A percentile compares a stretch with the other conserved stretches of the same genome.
These are phyloP conservation scores for Thermomyces lanuginosus DNA, from an alignment of 2,329 filamentous ascomycete genomes.

Conservation along the genomic window DNA sequence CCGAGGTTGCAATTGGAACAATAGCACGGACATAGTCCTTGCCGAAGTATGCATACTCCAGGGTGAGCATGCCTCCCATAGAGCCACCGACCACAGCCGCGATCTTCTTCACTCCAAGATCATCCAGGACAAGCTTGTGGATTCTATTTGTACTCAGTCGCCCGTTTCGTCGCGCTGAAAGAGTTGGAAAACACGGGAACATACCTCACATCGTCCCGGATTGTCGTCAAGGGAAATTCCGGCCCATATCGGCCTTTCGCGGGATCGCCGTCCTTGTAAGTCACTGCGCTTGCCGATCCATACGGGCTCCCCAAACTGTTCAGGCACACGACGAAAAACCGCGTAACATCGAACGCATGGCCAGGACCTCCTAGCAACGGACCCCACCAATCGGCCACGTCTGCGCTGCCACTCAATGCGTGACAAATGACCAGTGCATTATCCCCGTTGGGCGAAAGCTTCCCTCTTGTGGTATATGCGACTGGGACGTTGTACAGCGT, in stretches of 20 bases:
- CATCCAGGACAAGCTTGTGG: constrained; percentile 39
- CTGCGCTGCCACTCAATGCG: constrained; percentile 38
- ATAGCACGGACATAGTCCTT: constrained; percentile 40
- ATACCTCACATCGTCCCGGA: constrained; percentile 87
- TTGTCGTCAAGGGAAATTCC: constrained; percentile 89
- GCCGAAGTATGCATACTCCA: constrained; percentile 55
- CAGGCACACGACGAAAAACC: constrained; percentile 38
- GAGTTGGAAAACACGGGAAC: no score
- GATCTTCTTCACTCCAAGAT: constrained; percentile 37
- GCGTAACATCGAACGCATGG: constrained; percentile 37
- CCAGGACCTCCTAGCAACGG: constrained; percentile 36
- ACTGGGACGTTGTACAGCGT: constrained; percentile 58
- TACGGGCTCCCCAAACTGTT: constrained; percentile 41
- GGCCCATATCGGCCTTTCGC: constrained; percentile 70
- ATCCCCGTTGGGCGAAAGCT: constrained; percentile 38
- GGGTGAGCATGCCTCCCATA: constrained; percentile 42
- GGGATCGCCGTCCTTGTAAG: constrained; percentile 65
- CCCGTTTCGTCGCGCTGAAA: no score
- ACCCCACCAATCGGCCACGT: constrained; percentile 42
- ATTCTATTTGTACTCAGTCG: constrained; percentile 19
- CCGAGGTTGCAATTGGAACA: constrained; percentile 40
- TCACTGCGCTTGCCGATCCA: constrained; percentile 42
- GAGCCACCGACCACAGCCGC: constrained; percentile 40
- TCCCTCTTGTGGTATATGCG: constrained; percentile 47
- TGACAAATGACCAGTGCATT: constrained; percentile 49